Evolutionary conservation across 2,329 filamentous ascomycete species (phyloP), one percentile per base, ranked within the genome.

Genomic region (Hirsutella thompsonii): DNA sequence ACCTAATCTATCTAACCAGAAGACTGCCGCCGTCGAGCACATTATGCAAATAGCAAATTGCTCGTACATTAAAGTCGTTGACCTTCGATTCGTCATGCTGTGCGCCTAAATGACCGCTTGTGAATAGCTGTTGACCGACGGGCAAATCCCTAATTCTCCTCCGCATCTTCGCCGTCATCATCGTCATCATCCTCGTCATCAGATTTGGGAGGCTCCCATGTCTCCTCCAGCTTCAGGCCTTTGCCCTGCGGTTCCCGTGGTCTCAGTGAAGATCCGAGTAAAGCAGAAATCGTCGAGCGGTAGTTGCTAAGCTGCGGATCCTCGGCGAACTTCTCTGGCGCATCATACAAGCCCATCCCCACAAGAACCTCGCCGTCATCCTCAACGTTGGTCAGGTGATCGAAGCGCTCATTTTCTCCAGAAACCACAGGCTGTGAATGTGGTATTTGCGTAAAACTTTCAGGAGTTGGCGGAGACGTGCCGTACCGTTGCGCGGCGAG

Each of bases 291-390:
- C 20, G 71, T 72, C 5, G 68, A 68, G 38, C 68, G 57, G 60
- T 77, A 69, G 61, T 73, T 68, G 58, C 76, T 63, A 41, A 74
- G 55, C 39, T 68, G 62, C 23, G 68, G 62, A 42, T 73, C 70
- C 18, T 64, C 60, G 8, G 68, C 59, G 34, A 59, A 51, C 52
- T 74, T 72, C 42, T 79, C 80, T 0, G 83, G 83, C 4, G 74
- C 66, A 52, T 87, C 84, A 57, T 92, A 92, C 0, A 92, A 71
- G 1, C 85, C 85, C 73, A 92, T 81, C 18, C 84, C 84, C n/a
- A 88, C 71, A 2, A 90, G 69, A 44, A 87, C 81, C 52, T 88
- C 83, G 30, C 77, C 81, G 36, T 76, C 75, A 21, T 76, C 75
- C 37, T 74, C 66, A 10, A 63, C 55, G 32, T 75, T 68, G 26